Percentiles rank a stretch among this genome's conserved stretches.
Conservation (phyloP, 2,329 filamentous ascomycete species). For the Dothistroma pini region DNA sequence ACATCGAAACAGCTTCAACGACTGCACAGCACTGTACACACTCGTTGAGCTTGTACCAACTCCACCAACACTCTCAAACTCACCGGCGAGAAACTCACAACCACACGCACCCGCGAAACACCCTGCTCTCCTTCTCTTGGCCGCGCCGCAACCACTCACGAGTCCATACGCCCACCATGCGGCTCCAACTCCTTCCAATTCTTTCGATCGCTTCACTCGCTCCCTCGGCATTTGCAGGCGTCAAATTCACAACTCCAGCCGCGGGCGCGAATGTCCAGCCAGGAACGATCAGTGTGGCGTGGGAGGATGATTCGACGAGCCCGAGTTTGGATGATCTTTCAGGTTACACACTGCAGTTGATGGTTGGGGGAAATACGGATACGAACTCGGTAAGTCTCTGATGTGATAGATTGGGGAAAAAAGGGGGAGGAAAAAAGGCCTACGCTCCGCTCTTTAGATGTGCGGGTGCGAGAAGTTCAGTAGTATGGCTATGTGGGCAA, state of each 20-base stretch:
- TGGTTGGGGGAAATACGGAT: conserved; percentile 56
- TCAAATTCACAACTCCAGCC: conserved; percentile 53
- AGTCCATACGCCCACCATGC: conserved; percentile 5
- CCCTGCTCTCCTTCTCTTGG: neutral
- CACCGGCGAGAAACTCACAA: neutral
- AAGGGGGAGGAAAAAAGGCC: neutral
- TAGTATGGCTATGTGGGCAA: neutral
- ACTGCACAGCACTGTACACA: neutral
- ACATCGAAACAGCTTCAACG: neutral
- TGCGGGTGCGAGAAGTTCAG: too few relatives aligned
- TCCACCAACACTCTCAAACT: neutral
- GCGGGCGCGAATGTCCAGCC: conserved; percentile 50
- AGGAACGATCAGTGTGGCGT: conserved; percentile 53
- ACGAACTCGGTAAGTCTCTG: conserved; percentile 42
- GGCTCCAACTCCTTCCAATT: conserved; percentile 2
- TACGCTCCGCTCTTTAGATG: neutral
- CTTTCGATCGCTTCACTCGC: conserved; percentile 1
- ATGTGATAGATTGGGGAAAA: neutral
- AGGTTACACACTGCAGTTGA: conserved; percentile 57
- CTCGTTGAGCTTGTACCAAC: neutral
- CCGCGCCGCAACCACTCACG: neutral
- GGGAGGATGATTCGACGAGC: conserved; percentile 53
- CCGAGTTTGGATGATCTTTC: conserved; percentile 50
- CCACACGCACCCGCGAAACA: neutral
- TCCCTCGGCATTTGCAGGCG: conserved; percentile 45